phyloP scores from a whole-genome alignment of 2,329 filamentous ascomycete genomes.

The Aspergillus novofumigatus region DNA sequence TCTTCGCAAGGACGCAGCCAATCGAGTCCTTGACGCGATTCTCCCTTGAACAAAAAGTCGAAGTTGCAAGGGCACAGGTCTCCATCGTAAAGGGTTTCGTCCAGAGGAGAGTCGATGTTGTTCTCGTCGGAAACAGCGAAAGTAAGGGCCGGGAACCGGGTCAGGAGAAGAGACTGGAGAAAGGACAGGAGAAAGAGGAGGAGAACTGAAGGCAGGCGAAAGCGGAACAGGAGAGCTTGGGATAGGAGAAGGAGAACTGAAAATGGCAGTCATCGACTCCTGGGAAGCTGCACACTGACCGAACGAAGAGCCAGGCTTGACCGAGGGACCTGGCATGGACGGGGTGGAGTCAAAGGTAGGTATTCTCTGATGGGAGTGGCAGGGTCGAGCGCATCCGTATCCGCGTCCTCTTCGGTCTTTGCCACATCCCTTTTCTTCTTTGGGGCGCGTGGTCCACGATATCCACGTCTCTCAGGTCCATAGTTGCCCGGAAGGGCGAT shows the following conservation, averaged over 20 bases:
- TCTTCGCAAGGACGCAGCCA: neutral
- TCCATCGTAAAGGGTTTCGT: neutral
- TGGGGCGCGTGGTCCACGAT: neutral
- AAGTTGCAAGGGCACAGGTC: neutral
- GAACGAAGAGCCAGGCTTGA: neutral
- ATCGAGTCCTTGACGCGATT: neutral
- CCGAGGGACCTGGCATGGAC: neutral
- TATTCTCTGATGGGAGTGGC: neutral
- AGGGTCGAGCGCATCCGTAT: neutral
- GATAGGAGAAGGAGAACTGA: neutral
- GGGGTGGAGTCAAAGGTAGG: neutral
- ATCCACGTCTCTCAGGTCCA: neutral
- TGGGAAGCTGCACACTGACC: neutral
- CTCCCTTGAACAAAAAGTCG: neutral
- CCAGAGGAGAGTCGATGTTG: neutral
- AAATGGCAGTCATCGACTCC: neutral
- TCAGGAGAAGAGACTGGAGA: neutral
- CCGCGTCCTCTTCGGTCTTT: neutral
- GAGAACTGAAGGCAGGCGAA: neutral
- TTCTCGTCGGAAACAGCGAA: neutral
- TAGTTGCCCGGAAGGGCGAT: constrained; percentile 11
- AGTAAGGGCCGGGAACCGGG: neutral
- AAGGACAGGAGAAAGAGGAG: no score
- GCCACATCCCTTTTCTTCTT: neutral
- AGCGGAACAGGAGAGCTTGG: neutral